Conservation (phyloP, 2,329 filamentous ascomycete genomes). For the Phoma sp. region DNA sequence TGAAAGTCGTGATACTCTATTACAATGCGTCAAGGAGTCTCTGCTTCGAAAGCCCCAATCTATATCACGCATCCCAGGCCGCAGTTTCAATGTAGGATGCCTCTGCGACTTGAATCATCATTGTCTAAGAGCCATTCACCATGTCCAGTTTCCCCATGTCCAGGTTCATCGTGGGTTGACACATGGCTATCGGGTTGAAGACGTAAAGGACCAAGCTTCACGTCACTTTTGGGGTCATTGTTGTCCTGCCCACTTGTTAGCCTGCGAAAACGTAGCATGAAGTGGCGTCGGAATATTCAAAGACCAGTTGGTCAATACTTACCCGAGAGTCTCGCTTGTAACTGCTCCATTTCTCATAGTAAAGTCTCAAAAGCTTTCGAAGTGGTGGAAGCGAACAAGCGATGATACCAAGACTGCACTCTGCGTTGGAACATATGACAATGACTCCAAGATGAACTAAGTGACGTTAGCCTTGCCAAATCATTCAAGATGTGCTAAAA, state of each 20-base stretch:
- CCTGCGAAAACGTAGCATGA: too few species aligned
- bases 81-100: not conserved
- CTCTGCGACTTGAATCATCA: not conserved
- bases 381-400: not conserved
- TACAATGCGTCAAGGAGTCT: too few species aligned
- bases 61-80: too few species aligned
- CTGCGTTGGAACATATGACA: not conserved
- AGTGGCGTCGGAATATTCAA: too few species aligned
- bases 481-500: not conserved
- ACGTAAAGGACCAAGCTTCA: not conserved
- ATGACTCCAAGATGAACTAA: not conserved
- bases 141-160: not conserved
- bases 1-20: too few species aligned
- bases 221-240: too few species aligned
- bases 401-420: not conserved
- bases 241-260: too few species aligned
- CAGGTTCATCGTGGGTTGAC: not conserved
- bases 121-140: not conserved
- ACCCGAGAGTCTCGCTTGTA: not conserved
- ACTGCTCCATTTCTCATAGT: not conserved
- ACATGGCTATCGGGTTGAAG: not conserved
- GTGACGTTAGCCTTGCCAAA: not conserved
- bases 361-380: not conserved
- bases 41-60: too few species aligned
- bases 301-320: not conserved